Evolutionary conservation across 768 basidiomycete genomes (phyloP).

Genomic region (Auriscalpium orientale): DNA sequence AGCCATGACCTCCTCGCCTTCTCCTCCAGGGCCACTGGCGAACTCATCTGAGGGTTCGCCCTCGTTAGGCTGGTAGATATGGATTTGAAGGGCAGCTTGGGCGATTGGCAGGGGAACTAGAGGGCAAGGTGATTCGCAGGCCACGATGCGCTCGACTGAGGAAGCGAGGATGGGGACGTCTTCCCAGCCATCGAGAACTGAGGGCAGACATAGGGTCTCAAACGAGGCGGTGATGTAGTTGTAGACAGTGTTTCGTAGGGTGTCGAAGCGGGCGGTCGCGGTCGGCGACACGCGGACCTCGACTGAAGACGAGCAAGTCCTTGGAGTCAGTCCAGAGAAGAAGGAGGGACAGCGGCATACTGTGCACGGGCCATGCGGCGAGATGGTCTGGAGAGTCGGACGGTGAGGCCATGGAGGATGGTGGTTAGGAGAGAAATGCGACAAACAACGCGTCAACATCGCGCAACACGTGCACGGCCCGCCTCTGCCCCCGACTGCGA

Average conservation of each 20-base stretch:
- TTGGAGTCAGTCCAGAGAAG: not conserved
- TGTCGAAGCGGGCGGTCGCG: slow-evolving; percentile 69
- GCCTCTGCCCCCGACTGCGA: slow-evolving; percentile 23
- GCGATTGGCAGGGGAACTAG: slow-evolving; percentile 41
- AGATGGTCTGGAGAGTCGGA: slow-evolving; percentile 6
- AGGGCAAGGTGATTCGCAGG: slow-evolving; percentile 63
- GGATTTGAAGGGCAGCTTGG: slow-evolving; percentile 64
- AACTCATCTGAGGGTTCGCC: slow-evolving; percentile 69
- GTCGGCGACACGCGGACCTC: slow-evolving; percentile 71
- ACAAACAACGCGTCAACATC: slow-evolving; percentile 48
- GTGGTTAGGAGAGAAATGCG: not conserved
- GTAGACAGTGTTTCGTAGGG: slow-evolving; percentile 57
- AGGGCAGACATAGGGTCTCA: slow-evolving; percentile 62
- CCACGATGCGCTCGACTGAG: slow-evolving; percentile 69
- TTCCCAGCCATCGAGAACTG: slow-evolving; percentile 72
- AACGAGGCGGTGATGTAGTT: slow-evolving; percentile 49
- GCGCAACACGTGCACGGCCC: slow-evolving; percentile 11
- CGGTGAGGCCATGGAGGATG: slow-evolving; percentile 10
- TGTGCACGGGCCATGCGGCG: slow-evolving; percentile 58
- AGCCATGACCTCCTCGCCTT: slow-evolving; percentile 73
- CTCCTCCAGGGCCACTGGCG: slow-evolving; percentile 42
- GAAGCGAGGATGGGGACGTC: slow-evolving; percentile 60
- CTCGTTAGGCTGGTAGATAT: slow-evolving; percentile 80
- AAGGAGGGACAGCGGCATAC: slow-evolving; percentile 26
- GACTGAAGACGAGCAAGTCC: slow-evolving; percentile 36